Evolutionary conservation across 176 grass and related monocot genomes (phyloP).

Genomic region (Oryza nivara): DNA sequence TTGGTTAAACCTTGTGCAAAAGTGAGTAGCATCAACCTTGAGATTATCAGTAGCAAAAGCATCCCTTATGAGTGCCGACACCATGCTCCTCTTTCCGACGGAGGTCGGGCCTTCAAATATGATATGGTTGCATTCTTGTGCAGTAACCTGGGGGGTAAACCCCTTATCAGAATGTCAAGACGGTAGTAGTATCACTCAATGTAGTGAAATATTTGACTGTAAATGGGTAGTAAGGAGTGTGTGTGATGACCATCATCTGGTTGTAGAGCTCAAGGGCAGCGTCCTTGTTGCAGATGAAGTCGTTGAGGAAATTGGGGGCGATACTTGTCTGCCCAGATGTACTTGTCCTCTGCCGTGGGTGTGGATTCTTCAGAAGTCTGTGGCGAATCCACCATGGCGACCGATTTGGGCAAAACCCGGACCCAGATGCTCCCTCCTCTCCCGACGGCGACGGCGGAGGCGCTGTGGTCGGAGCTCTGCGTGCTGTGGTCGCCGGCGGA

Average conservation of each 20-base stretch:
- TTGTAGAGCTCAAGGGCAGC: conserved; percentile 41
- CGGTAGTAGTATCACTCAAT: not conserved
- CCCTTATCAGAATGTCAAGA: not conserved
- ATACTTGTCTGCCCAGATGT: conserved; percentile 65
- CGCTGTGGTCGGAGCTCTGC: conserved; percentile 11
- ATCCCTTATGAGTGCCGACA: conserved; percentile 61
- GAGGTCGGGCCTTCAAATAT: conserved; percentile 60
- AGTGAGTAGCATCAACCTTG: conserved; percentile 27
- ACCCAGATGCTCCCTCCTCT: conserved; percentile 33
- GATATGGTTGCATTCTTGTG: conserved; percentile 42
- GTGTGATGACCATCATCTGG: conserved; percentile 26
- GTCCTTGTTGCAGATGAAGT: conserved; percentile 70
- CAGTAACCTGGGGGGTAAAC: conserved; percentile 37
- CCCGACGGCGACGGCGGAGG: not conserved
- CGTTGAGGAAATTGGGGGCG: conserved; percentile 48
- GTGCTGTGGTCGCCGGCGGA: not conserved
- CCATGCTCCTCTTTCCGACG: conserved; percentile 69
- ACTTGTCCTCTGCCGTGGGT: conserved; percentile 31
- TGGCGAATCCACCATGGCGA: conserved; percentile 1
- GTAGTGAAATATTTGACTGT: not conserved
- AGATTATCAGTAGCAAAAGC: conserved; percentile 43
- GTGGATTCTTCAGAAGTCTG: not conserved
- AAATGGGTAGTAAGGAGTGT: not conserved
- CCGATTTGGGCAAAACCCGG: conserved; percentile 7
- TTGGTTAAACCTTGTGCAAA: not conserved